Evolutionary conservation across 768 basidiomycete species (phyloP).

Genomic region (Suillus plorans): DNA sequence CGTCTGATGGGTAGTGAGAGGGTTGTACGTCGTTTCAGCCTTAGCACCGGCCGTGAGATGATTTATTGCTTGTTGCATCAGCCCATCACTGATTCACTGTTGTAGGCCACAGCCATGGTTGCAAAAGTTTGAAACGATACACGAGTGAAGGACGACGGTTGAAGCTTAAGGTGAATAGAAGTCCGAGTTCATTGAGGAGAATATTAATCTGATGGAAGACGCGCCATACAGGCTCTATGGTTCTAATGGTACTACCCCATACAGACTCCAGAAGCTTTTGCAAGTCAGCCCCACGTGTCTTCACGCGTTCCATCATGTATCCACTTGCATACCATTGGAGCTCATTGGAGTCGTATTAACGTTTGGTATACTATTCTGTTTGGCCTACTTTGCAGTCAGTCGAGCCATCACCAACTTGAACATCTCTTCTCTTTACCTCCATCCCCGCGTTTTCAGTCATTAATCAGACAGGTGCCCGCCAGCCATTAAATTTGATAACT

Average conservation of each 20-base stretch:
- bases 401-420: background rate
- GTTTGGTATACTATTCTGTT: conserved; percentile 2
- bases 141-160: background rate
- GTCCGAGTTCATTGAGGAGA: background rate
- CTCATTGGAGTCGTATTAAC: background rate
- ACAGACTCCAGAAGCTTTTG: background rate
- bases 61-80: background rate
- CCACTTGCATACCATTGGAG: background rate
- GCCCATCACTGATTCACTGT: background rate
- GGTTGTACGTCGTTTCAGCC: background rate
- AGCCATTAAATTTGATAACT: background rate
- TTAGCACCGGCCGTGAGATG: background rate
- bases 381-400: background rate
- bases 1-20: background rate
- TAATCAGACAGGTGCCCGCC: background rate
- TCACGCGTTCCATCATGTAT: background rate
- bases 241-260: background rate
- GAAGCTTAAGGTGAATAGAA: background rate
- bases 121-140: background rate
- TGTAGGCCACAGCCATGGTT: background rate
- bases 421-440: background rate
- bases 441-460: background rate
- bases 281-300: background rate
- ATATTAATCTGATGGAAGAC: background rate
- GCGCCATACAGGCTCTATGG: background rate